phyloP scores from a whole-genome alignment of 139 green algal genomes.

The Auxenochlorella pyrenoidosa region DNA sequence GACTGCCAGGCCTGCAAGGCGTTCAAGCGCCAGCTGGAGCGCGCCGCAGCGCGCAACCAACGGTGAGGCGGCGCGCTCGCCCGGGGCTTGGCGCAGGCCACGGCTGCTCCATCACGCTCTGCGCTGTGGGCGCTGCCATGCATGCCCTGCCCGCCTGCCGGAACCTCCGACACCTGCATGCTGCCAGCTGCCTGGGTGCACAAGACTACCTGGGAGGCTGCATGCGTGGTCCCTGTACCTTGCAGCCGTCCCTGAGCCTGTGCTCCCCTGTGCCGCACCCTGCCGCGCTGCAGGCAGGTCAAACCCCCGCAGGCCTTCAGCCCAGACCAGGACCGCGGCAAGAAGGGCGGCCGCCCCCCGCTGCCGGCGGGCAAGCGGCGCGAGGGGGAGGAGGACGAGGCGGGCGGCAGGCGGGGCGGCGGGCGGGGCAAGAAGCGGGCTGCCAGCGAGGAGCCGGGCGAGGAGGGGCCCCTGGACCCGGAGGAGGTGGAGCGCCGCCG shows the following conservation, averaged over 20 bases:
- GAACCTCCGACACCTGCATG: too few species aligned
- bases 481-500: slow-evolving; percentile 7
- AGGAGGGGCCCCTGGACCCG: not conserved
- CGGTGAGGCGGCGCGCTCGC: not conserved
- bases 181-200: too few species aligned
- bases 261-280: not conserved
- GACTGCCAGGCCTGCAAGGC: slow-evolving; percentile 42
- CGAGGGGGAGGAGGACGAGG: slow-evolving; percentile 5
- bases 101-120: too few species aligned
- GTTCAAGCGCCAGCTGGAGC: slow-evolving; percentile 20
- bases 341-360: slow-evolving; percentile 15
- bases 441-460: not conserved
- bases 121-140: too few species aligned
- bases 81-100: not conserved
- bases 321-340: not conserved
- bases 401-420: not conserved
- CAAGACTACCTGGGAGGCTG: not conserved
- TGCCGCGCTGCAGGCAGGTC: not conserved
- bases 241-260: not conserved
- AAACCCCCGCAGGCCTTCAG: slow-evolving; percentile 20
- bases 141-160: too few species aligned
- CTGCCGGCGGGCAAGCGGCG: not conserved
- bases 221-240: not conserved
- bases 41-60: slow-evolving; percentile 17
- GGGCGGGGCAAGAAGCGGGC: not conserved